Base-by-base conservation (phyloP, 1,284 basidiomycete species). In the Sanghuangporus baumii region DNA sequence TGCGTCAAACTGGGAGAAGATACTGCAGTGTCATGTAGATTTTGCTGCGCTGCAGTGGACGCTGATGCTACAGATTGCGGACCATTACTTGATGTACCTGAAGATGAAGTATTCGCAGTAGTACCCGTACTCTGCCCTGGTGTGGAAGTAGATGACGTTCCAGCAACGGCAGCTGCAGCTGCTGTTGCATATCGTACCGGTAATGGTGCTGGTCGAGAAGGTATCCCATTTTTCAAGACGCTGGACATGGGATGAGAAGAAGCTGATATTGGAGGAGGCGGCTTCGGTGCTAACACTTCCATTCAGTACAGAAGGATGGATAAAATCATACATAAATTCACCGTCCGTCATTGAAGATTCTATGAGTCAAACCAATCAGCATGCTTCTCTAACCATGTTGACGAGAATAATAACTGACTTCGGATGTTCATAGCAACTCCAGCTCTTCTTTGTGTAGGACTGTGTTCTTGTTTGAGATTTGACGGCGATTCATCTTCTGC, bases 111-210 rank as follows among this genome's bases (percentile, higher is more conserved):
- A 51, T 69, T 54, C 59, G 69, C 52, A 59, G 67, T 61, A 62
- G 55, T 66, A 34, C 41, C 56, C 48, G 61, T 52, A 52, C 63
- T 61, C 36, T 69, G 26, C 18, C 68, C 54, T 50, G 71, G 46
- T 47, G 60, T 51, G 20, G 60, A 54, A 26, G 59, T 67, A 67
- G 80, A 70, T 55, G 83, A 71, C 18, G 81, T 75, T n/a, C 36
- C 26, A 9, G 61, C 73, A 14, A 91, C 89, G 3, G 91, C 93
- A 0, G 93, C 94, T 0, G 94, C 94, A 1, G 94, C 95, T 0
- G 94, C 94, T 7, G 93, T 87, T 38, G 96, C 92, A 71, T 98
- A 98, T 57, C 91, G 84, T 71, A 96, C 93, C 31, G 94, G 90
- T 58, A 83, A 73, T n/a, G 79, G 55, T 71, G 79, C 75, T 52